These are phyloP conservation scores for Wickerhamiella alocasiicola DNA, from an alignment of 805 yeast species.

Conservation along the genomic window DNA sequence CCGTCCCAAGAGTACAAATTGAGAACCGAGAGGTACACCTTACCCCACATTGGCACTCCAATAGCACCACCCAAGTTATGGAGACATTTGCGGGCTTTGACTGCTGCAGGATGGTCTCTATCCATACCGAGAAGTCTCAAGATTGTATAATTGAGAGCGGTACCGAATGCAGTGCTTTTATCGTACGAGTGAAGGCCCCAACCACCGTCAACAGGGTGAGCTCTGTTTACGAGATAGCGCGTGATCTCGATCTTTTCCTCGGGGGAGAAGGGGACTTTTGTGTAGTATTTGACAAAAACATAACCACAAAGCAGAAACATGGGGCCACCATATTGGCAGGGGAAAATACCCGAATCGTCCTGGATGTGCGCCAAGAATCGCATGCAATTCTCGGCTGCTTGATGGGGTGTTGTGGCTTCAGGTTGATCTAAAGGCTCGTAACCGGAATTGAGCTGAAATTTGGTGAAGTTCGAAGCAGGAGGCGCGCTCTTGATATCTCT, in stretches of 20 bases:
- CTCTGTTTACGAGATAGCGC: conserved; percentile 76
- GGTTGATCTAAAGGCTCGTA: conserved; percentile 29
- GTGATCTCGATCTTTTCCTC: conserved; percentile 57
- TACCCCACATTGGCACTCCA: conserved; percentile 95
- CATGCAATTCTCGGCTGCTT: conserved; percentile 62
- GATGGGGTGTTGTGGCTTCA: conserved; percentile 21
- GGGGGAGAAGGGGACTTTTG: conserved; percentile 55
- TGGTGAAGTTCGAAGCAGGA: conserved; percentile 24
- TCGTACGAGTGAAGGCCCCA: conserved; percentile 95
- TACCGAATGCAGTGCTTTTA: conserved; percentile 91
- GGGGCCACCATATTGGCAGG: conserved; percentile 92
- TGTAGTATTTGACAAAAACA: conserved; percentile 58
- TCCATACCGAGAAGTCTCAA: conserved; percentile 69
- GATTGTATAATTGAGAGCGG: conserved; percentile 73
- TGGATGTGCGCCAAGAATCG: conserved; percentile 58
- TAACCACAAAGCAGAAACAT: conserved; percentile 94
- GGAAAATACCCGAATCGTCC: conserved; percentile 76
- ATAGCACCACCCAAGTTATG: conserved; percentile 76
- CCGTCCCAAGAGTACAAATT: conserved; percentile 90
- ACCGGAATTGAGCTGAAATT: conserved; percentile 21
- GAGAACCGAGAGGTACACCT: conserved; percentile 72
- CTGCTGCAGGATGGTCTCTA: conserved; percentile 62
- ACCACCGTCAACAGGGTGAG: conserved; percentile 99
- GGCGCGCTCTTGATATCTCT: conserved; percentile 27
- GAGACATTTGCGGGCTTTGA: conserved; percentile 60